A percentile compares a stretch with the other conserved stretches of the same genome.
These are phyloP conservation scores for Hyaloperonospora brassicae DNA, from an alignment of 352 stramenopile species.

Conservation along the genomic window DNA sequence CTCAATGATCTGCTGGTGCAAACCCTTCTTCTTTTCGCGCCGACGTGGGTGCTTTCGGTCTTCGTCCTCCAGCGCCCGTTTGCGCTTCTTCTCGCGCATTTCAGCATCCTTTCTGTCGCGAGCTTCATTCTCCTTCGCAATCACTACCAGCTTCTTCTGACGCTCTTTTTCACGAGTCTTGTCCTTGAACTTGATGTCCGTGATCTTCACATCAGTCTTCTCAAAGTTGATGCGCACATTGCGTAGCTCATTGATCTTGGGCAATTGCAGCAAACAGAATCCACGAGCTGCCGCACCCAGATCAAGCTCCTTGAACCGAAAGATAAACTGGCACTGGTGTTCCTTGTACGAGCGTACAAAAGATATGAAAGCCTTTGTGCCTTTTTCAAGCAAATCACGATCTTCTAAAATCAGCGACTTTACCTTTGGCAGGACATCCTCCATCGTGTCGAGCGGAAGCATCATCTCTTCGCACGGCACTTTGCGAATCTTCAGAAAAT, in stretches of 20 bases:
- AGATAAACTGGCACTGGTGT: constrained; percentile 97
- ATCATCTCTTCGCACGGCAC: constrained; percentile 86
- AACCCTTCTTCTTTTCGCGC: constrained; percentile 93
- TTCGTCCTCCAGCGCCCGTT: constrained; percentile 47
- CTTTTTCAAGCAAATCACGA: constrained; percentile 96
- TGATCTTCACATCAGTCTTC: constrained; percentile 85
- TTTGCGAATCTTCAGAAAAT: constrained; percentile 92
- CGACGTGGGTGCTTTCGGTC: constrained; percentile 64
- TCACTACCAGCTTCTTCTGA: constrained; percentile 89
- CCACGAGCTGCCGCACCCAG: constrained; percentile 86
- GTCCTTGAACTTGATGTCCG: constrained; percentile 92
- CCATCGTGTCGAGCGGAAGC: constrained; percentile 50
- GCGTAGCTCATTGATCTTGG: constrained; percentile 83
- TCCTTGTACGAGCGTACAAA: constrained; percentile 99
- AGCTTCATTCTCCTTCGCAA: constrained; percentile 61
- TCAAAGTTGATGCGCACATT: constrained; percentile 81
- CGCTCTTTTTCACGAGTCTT: constrained; percentile 93
- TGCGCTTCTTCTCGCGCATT: constrained; percentile 47
- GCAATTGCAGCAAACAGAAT: constrained; percentile 76
- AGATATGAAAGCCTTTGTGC: constrained; percentile 97
- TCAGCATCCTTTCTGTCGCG: constrained; percentile 52
- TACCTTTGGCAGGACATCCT: constrained; percentile 86
- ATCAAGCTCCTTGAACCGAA: constrained; percentile 97
- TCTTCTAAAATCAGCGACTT: constrained; percentile 87
- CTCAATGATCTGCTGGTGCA: constrained; percentile 94